A percentile compares a stretch with the other conserved stretches of the same genome.
These are phyloP conservation scores for Diplodia scrobiculata DNA, from an alignment of 2,329 filamentous ascomycete genomes.

Conservation along the genomic window DNA sequence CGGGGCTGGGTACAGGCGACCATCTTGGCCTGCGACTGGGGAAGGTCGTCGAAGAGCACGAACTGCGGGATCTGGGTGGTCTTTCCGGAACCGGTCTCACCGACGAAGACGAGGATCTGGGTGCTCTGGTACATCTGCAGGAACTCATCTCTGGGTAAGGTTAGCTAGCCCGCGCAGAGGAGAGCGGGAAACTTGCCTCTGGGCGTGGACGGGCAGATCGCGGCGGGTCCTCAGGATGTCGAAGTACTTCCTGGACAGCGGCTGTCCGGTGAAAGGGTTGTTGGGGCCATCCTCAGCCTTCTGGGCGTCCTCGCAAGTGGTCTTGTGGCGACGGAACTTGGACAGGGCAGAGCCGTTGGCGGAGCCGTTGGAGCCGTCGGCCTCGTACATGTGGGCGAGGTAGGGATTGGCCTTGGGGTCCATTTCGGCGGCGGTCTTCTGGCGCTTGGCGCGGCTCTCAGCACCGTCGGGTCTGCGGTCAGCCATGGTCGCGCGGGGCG, in stretches of 20 bases:
- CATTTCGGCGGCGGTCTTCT: constrained; percentile 54
- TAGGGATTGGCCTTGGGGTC: constrained; percentile 75
- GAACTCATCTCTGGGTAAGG: constrained; percentile 73
- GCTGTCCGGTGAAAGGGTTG: constrained; percentile 81
- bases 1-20: constrained; percentile 97
- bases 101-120: constrained; percentile 97
- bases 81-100: constrained; percentile 98
- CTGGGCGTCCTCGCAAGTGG: constrained; percentile 73
- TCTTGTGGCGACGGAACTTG: constrained; percentile 73
- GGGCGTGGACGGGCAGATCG: constrained; percentile 86
- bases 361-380: constrained; percentile 43
- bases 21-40: constrained; percentile 81
- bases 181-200: constrained; percentile 62
- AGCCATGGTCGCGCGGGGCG: constrained; percentile 51
- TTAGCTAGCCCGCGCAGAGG: constrained; percentile 29
- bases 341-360: constrained; percentile 37
- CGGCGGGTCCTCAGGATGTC: constrained; percentile 81
- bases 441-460: constrained; percentile 56
- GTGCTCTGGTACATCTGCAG: constrained; percentile 87
- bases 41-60: constrained; percentile 93
- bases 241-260: constrained; percentile 83
- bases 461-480: constrained; percentile 59
- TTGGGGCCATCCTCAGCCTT: constrained; percentile 75
- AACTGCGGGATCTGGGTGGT: constrained; percentile 99
- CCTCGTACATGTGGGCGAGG: constrained; percentile 81